Percentiles rank a stretch among this genome's conserved stretches.
Conservation (phyloP, 2,329 filamentous ascomycete genomes). For the Emergomyces africanus region DNA sequence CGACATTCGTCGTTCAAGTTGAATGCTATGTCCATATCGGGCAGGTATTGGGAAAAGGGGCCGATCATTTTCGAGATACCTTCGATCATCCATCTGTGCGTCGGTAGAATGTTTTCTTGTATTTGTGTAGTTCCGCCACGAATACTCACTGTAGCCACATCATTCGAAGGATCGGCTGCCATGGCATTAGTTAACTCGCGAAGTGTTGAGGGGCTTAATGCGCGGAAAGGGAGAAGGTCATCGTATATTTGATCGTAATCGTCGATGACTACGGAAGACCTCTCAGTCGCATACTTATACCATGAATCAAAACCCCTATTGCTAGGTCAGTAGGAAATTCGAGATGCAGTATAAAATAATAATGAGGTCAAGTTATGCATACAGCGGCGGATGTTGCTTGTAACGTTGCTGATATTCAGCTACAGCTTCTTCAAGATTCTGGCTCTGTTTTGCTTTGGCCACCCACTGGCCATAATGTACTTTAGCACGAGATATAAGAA, state of each 20-base stretch:
- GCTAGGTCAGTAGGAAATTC: not conserved
- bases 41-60: constrained; percentile 41
- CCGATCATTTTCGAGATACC: constrained; percentile 42
- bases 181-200: constrained; percentile 41
- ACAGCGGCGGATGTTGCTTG: constrained; percentile 42
- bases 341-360: constrained; percentile 5
- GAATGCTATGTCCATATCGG: constrained; percentile 52
- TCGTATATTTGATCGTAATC: constrained; percentile 48
- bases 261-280: constrained; percentile 43
- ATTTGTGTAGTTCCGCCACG: constrained; percentile 40
- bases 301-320: constrained; percentile 44
- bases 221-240: constrained; percentile 44
- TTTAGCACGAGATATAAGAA: constrained; percentile 39
- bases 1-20: constrained; percentile 50
- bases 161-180: constrained; percentile 42
- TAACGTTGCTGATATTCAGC: constrained; percentile 41
- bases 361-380: constrained; percentile 10
- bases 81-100: constrained; percentile 47
- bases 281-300: constrained; percentile 43
- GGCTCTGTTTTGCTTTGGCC: constrained; percentile 35
- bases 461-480: constrained; percentile 38
- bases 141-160: constrained; percentile 44
- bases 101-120: constrained; percentile 39
- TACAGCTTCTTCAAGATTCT: constrained; percentile 37
- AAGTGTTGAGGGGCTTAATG: constrained; percentile 38